Conservation (phyloP, 768 basidiomycete genomes). For the Naganishia antarctica region DNA sequence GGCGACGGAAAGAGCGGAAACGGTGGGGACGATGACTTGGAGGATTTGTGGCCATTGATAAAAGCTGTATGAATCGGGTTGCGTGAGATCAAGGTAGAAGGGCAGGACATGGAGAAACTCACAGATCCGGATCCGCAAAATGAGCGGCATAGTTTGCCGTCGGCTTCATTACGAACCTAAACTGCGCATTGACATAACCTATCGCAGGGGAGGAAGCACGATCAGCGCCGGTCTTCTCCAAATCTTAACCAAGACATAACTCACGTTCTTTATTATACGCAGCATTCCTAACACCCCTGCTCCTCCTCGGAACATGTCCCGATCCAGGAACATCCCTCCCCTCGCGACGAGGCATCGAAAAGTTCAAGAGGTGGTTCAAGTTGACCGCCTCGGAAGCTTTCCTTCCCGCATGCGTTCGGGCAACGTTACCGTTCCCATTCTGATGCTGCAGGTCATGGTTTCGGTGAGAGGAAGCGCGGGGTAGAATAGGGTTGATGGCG, state of each 20-base stretch:
- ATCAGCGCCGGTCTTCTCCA: too few species aligned
- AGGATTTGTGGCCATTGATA: conserved; percentile 95
- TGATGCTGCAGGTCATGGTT: not conserved
- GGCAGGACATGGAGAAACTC: conserved; percentile 47
- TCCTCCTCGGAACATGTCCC: conserved; percentile 18
- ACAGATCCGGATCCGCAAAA: conserved; percentile 97
- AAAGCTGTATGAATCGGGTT: conserved; percentile 57
- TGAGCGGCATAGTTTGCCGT: conserved; percentile 84
- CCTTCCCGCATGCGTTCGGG: conserved; percentile 1
- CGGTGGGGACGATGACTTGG: conserved; percentile 85
- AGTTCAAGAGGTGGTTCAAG: conserved; percentile 27
- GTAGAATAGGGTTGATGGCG: not conserved
- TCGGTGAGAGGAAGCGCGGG: not conserved
- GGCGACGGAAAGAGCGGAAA: conserved; percentile 67
- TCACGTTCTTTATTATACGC: conserved; percentile 27
- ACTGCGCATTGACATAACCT: conserved; percentile 96
- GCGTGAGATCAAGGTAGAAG: conserved; percentile 15
- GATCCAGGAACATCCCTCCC: not conserved
- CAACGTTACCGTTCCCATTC: not conserved
- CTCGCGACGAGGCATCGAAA: conserved; percentile 24
- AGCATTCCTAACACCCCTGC: conserved; percentile 15
- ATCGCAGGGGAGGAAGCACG: too few species aligned
- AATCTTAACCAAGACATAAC: too few species aligned
- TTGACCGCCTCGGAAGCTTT: conserved; percentile 20
- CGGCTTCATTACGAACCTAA: conserved; percentile 91